Evolutionary conservation across 176 grass and related monocot species (phyloP), one percentile per base, ranked within the genome.

Genomic region (Hsuehochloa calcarea): DNA sequence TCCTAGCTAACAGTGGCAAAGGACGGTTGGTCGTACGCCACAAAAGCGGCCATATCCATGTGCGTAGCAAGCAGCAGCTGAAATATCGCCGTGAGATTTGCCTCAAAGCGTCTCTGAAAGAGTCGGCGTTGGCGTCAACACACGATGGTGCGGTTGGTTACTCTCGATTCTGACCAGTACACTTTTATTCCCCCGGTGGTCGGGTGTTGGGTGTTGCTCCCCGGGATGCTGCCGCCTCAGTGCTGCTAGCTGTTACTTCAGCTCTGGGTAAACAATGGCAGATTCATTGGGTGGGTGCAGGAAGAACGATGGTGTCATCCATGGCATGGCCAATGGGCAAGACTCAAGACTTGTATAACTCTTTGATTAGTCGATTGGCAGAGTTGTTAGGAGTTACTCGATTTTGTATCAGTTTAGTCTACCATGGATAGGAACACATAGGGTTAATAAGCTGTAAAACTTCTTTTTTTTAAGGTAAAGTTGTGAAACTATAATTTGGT

Each of bases 1-100:
- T 87, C 14, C 15, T 29, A n/a, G 35, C 54, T 19, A 55, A 29
- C 40, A 84, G 31, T 12, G 27, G 20, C 27, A 49, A 66, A 85
- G 71, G 83, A 81, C 77, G 71, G 51, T 75, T 75, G 77, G 17
- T 62, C 82, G 31, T 81, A 85, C 82, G 74, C 50, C 77, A 60
- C 67, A 25, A 68, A 69, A 45, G 27, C 45, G 62, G 85, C 77
- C 77, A 74, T 17, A 27, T 58, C 50, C 76, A 80, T 75, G 82
- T 89, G 68, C 59, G 10, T 23, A 60, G 82, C 75, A 83, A 83
- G 58, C 43, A 74, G 46, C 61, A 81, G 38, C 78, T 38, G 34
- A 65, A 79, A 50, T n/a, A 80, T 70, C 43, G 54, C 55, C 17
- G 65, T 76, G 58, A 47, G 82, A 89, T 84, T 68, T 74, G 45